Evolutionary conservation across 2,329 filamentous ascomycete species (phyloP).

Genomic region (Zymoseptoria ardabiliae): DNA sequence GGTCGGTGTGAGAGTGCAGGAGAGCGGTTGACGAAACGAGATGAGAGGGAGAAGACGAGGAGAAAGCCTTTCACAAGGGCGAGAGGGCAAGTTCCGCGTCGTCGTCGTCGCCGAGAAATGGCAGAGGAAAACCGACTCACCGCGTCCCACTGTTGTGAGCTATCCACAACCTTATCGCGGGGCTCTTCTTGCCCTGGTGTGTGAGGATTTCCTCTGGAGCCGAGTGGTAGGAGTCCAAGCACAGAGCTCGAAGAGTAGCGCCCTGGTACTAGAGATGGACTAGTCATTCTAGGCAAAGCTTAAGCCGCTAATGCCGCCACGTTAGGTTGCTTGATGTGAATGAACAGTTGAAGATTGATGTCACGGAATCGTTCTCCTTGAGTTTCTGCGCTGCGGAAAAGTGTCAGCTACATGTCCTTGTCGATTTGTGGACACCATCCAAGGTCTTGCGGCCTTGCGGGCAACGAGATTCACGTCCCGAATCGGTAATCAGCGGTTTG

Average conservation of each 20-base stretch:
- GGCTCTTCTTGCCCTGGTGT: background rate
- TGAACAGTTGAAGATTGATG: background rate
- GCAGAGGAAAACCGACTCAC: background rate
- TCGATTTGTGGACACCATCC: background rate
- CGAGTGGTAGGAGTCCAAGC: background rate
- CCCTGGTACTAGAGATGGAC: background rate
- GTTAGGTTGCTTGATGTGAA: background rate
- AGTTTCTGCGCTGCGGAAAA: background rate
- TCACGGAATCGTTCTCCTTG: background rate
- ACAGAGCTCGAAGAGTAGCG: background rate
- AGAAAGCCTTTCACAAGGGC: background rate
- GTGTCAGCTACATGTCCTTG: background rate
- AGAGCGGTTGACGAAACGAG: background rate
- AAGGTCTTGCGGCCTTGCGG: background rate
- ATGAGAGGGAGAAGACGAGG: background rate
- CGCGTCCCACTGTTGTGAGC: too few species aligned
- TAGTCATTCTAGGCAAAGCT: background rate
- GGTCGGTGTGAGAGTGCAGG: background rate
- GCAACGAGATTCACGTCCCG: background rate
- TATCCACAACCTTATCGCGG: background rate
- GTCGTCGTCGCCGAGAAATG: background rate
- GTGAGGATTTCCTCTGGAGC: background rate
- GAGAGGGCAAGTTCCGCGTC: too few species aligned
- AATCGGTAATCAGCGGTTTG: background rate
- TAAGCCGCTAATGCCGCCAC: background rate